Percentiles rank a stretch among this genome's conserved stretches.
These are phyloP conservation scores for Agastache rugosa DNA, from an alignment of 257 asterid genomes.

Conservation along the genomic window DNA sequence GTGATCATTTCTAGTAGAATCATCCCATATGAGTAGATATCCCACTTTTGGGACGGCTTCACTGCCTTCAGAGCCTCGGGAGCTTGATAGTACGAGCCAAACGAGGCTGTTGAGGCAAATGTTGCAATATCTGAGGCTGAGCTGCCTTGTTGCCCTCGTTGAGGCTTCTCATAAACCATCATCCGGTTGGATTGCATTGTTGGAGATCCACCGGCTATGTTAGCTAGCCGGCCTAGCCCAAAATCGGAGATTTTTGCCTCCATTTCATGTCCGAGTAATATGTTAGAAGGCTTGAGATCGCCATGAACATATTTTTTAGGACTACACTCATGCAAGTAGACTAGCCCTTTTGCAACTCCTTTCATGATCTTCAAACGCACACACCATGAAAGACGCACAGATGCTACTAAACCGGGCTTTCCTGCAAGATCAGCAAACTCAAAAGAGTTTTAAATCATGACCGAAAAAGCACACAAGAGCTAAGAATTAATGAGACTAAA, in stretches of 20 bases:
- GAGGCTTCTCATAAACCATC: constrained; percentile 62
- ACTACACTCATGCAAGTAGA: constrained; percentile 82
- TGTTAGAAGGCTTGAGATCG: constrained; percentile 86
- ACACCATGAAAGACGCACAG: constrained; percentile 77
- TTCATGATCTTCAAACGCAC: constrained; percentile 71
- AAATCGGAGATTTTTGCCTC: constrained; percentile 87
- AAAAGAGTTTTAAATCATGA: neutral
- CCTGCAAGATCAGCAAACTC: constrained; percentile 47
- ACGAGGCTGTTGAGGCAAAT: constrained; percentile 53
- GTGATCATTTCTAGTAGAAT: constrained; percentile 86
- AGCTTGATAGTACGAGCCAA: constrained; percentile 72
- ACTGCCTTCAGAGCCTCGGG: constrained; percentile 81
- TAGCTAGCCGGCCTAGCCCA: constrained; percentile 90
- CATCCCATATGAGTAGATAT: constrained; percentile 79
- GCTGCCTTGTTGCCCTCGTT: constrained; percentile 49
- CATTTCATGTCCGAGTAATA: constrained; percentile 75
- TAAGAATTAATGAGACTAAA: neutral
- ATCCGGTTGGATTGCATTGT: constrained; percentile 59
- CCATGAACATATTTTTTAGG: constrained; percentile 96
- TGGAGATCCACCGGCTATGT: constrained; percentile 83
- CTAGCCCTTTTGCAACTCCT: constrained; percentile 84
- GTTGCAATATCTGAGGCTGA: constrained; percentile 58
- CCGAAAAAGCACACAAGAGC: neutral
- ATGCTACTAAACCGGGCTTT: constrained; percentile 69
- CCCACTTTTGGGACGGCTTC: constrained; percentile 97